Evolutionary conservation across 2,329 filamentous ascomycete genomes (phyloP).

Genomic region (Penicillium sp.): DNA sequence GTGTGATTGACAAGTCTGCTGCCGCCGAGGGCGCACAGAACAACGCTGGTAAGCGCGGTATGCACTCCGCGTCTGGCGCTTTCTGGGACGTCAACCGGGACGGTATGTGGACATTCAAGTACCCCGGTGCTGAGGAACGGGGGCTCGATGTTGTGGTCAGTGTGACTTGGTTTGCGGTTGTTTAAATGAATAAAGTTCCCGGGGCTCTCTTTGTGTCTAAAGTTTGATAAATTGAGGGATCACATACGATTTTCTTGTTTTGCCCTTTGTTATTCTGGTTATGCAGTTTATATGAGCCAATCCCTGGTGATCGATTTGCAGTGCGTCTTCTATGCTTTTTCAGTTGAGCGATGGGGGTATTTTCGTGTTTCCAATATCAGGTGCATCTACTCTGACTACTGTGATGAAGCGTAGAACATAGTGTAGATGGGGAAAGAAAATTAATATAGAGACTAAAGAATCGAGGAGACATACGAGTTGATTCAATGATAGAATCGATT

Average conservation of each 20-base stretch:
- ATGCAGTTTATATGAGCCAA: background rate
- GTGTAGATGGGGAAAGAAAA: background rate
- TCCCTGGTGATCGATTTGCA: background rate
- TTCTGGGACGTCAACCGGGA: slow-evolving; percentile 55
- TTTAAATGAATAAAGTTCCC: background rate
- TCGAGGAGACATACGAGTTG: background rate
- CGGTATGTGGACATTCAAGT: slow-evolving; percentile 56
- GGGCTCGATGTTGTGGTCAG: slow-evolving; percentile 51
- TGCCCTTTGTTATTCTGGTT: background rate
- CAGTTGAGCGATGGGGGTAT: background rate
- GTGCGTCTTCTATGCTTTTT: background rate
- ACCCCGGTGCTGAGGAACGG: slow-evolving; percentile 46
- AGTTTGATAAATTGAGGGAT: background rate
- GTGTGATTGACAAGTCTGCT: slow-evolving; percentile 54
- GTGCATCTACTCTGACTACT: background rate
- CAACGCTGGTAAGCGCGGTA: slow-evolving; percentile 76
- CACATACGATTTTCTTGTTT: background rate
- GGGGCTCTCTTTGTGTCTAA: background rate
- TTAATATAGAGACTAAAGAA: background rate
- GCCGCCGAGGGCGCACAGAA: slow-evolving; percentile 57
- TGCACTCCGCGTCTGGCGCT: slow-evolving; percentile 52
- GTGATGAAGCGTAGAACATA: background rate
- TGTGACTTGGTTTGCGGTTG: slow-evolving; percentile 45
- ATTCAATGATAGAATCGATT: background rate
- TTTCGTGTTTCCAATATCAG: background rate